phyloP scores from a whole-genome alignment of 768 basidiomycete species.

The Boletus rufocinnamomeus region DNA sequence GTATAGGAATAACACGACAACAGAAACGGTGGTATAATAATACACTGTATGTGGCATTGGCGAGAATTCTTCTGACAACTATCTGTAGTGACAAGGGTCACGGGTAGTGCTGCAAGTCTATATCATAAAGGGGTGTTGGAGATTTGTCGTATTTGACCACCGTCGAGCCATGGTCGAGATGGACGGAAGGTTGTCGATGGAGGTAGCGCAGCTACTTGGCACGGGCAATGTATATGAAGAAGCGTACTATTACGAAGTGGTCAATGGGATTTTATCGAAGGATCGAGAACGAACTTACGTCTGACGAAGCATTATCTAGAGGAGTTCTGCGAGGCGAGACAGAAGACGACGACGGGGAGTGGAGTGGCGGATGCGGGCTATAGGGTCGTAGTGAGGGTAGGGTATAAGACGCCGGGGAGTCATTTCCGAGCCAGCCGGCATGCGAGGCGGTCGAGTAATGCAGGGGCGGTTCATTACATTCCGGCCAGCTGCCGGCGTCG shows the following conservation, averaged over 20 bases:
- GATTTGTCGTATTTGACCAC: slow-evolving; percentile 37
- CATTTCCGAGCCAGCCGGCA: slow-evolving; percentile 32
- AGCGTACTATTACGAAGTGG: slow-evolving; percentile 19
- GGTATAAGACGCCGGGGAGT: slow-evolving; percentile 30
- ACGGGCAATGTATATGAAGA: slow-evolving; percentile 28
- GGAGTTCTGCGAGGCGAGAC: slow-evolving; percentile 30
- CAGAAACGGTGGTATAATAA: slow-evolving; percentile 1
- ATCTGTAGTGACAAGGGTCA: slow-evolving; percentile 4
- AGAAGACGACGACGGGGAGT: slow-evolving; percentile 32
- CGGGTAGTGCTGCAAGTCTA: slow-evolving; percentile 24
- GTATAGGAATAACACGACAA: slow-evolving; percentile 14
- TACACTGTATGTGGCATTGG: slow-evolving; percentile 20
- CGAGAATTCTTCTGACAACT: slow-evolving; percentile 12
- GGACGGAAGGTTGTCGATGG: slow-evolving; percentile 35
- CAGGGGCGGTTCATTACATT: slow-evolving; percentile 20
- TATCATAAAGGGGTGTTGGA: slow-evolving; percentile 38
- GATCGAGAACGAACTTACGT: slow-evolving; percentile 20
- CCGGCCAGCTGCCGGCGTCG: slow-evolving; percentile 25
- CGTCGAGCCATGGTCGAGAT: slow-evolving; percentile 40
- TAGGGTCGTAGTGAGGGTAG: slow-evolving; percentile 33
- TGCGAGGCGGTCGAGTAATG: slow-evolving; percentile 28
- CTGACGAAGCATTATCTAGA: slow-evolving; percentile 28
- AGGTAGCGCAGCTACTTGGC: slow-evolving; percentile 32
- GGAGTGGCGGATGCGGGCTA: slow-evolving; percentile 28
- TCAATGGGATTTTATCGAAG: slow-evolving; percentile 5